These are phyloP conservation scores for Annona squamosa DNA, from an alignment of 164 flowering plant genomes.

Conservation along the genomic window DNA sequence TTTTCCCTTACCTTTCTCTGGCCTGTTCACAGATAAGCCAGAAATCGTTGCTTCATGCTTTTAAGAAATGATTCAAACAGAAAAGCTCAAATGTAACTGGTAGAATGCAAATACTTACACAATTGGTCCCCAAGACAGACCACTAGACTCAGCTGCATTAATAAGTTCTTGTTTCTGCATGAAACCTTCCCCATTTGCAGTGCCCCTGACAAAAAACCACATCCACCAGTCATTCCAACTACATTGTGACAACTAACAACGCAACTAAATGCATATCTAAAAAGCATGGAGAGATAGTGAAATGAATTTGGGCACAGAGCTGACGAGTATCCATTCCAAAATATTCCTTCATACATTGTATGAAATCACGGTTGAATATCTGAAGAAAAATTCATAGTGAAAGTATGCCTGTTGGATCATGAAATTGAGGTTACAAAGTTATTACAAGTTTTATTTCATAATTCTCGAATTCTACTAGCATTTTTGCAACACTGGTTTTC, in stretches of 20 bases:
- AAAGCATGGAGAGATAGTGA: too few species aligned
- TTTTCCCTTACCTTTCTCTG: slow-evolving; percentile 72
- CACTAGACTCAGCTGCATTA: slow-evolving; percentile 94
- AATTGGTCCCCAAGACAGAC: slow-evolving; percentile 75
- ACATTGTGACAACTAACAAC: not conserved
- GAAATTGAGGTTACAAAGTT: too few species aligned
- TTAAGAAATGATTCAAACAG: not conserved
- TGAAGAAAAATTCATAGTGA: too few species aligned
- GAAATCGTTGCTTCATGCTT: not conserved
- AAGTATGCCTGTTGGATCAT: too few species aligned
- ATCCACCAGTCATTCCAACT: not conserved
- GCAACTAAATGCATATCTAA: not conserved
- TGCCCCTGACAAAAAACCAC: slow-evolving; percentile 34
- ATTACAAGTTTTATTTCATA: too few species aligned
- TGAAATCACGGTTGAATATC: too few species aligned
- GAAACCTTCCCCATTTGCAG: slow-evolving; percentile 46
- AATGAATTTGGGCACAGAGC: too few species aligned
- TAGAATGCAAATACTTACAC: slow-evolving; percentile 32
- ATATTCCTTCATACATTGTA: too few species aligned
- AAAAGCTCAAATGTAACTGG: not conserved
- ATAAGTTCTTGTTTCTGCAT: slow-evolving; percentile 90
- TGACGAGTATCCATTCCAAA: too few species aligned
- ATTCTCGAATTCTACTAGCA: too few species aligned
- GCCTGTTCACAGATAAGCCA: slow-evolving; percentile 33
- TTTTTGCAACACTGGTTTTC: too few species aligned